Percentiles rank a stretch among this genome's conserved stretches.
Evolutionary conservation across 2,329 filamentous ascomycete species (phyloP).

Genomic region (Ophiostoma sp.): DNA sequence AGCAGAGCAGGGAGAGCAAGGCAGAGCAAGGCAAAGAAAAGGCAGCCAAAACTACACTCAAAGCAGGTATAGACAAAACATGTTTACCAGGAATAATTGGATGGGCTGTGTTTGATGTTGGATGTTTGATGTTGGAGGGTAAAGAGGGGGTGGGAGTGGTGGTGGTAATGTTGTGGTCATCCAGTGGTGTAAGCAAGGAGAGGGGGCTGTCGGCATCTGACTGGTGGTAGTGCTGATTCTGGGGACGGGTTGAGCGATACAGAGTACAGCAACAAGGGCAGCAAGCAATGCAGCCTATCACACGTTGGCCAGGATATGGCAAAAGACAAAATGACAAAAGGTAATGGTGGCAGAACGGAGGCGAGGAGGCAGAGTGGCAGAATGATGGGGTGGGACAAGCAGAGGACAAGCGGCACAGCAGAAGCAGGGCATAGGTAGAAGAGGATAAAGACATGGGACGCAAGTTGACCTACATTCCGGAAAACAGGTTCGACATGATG

Average conservation of each 20-base stretch:
- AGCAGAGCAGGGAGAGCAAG: neutral
- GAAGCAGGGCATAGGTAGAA: neutral
- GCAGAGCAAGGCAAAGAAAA: neutral
- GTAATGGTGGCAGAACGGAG: too few relatives aligned
- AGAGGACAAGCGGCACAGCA: neutral
- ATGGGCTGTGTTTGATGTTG: neutral
- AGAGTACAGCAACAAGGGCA: neutral
- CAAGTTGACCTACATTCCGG: constrained; percentile 28
- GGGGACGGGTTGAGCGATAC: neutral
- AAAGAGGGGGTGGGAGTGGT: neutral
- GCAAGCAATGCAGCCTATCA: neutral
- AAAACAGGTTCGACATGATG: constrained; percentile 33
- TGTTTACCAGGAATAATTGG: neutral
- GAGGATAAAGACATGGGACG: neutral
- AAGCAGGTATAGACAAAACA: neutral
- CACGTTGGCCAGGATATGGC: neutral
- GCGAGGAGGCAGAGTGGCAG: neutral
- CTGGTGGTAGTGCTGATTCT: constrained; percentile 11
- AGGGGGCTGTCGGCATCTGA: neutral
- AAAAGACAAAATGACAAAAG: neutral
- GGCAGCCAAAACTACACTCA: neutral
- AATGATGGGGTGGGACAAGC: neutral
- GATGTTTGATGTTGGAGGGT: constrained; percentile 15
- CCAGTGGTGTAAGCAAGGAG: neutral
- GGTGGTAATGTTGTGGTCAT: neutral